Base-by-base conservation (phyloP, 768 basidiomycete species). In the Cyclocybe cylindracea region DNA sequence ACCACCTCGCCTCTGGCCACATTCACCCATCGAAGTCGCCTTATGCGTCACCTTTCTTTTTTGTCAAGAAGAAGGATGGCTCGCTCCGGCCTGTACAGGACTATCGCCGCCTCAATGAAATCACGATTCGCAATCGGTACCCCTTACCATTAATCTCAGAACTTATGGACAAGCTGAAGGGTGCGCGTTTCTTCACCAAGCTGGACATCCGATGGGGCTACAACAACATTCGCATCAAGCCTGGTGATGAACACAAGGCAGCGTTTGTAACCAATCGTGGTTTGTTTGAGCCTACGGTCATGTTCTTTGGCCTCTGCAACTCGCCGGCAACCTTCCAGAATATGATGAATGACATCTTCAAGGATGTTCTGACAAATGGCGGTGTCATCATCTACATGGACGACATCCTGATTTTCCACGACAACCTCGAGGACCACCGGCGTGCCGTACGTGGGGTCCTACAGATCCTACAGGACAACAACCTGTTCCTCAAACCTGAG, bases 201-300 rank as follows among this genome's bases (percentile, higher is more conserved):
- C 51, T 78, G 11, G 72, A 80, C n/a, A n/a, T n/a, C n/a, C n/a
- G n/a, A n/a, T n/a, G n/a, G n/a, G n/a, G n/a, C n/a, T n/a, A n/a
- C n/a, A n/a, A n/a, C n/a, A n/a, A n/a, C n/a, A n/a, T n/a, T n/a
- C n/a, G n/a, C n/a, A n/a, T n/a, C n/a, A n/a, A n/a, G n/a, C n/a
- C n/a, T n/a, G n/a, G 71, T 4, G 67, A 78, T 46, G 60, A 75
- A 56, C 71, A 67, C 66, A 78, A 78, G 51, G 76, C 71, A 1
- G 70, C 74, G 0, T 79, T 80, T 60, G 42, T 44, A 1, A 73
- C 67, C 0, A 56, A 65, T 10, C 54, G 54, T 9, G 75, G 76
- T 0, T 50, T 66, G 0, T 77, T 66, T 44, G 64, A 75, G 56
- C 69, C 61, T 2, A 44, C 55, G 0, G 71, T 76, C 8, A 74